A percentile compares a stretch with the other conserved stretches of the same genome.
Conservation (phyloP, 202 grass and related monocot genomes). For the Setaria italica region DNA sequence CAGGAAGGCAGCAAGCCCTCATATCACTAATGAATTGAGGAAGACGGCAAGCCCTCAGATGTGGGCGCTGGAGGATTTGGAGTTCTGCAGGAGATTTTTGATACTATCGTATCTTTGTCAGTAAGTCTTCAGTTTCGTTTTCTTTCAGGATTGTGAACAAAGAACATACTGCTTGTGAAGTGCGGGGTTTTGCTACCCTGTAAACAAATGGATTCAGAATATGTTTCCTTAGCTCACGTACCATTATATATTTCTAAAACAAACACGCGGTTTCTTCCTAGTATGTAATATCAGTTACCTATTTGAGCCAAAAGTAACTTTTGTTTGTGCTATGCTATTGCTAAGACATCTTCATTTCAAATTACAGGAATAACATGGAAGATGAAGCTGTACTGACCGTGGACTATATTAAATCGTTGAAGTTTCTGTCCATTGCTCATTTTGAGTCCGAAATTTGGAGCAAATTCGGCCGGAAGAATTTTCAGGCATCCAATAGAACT, state of each 20-base stretch:
- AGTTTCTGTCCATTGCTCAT: constrained; percentile 45
- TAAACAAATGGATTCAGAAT: background rate
- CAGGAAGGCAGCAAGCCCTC: constrained; percentile 40
- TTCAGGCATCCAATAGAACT: constrained; percentile 35
- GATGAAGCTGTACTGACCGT: constrained; percentile 39
- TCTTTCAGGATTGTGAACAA: constrained; percentile 12
- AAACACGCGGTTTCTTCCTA: background rate
- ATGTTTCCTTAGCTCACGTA: background rate
- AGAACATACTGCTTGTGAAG: background rate
- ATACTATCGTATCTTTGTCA: constrained; percentile 65
- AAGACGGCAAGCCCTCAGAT: constrained; percentile 53
- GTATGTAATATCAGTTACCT: background rate
- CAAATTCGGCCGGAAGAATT: constrained; percentile 43
- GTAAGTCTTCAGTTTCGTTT: constrained; percentile 37
- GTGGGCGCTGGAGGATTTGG: constrained; percentile 56
- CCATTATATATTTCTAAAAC: background rate
- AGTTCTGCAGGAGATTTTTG: constrained; percentile 67
- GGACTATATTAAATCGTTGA: constrained; percentile 55
- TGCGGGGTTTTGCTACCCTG: constrained; percentile 10
- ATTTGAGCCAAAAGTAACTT: background rate
- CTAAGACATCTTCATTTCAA: constrained; percentile 28
- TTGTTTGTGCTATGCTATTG: constrained; percentile 1
- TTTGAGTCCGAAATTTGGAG: constrained; percentile 70
- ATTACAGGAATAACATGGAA: constrained; percentile 63
- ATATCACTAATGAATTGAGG: constrained; percentile 46